Conservation (phyloP, 176 grass and related monocot species). For the Avena insularis region DNA sequence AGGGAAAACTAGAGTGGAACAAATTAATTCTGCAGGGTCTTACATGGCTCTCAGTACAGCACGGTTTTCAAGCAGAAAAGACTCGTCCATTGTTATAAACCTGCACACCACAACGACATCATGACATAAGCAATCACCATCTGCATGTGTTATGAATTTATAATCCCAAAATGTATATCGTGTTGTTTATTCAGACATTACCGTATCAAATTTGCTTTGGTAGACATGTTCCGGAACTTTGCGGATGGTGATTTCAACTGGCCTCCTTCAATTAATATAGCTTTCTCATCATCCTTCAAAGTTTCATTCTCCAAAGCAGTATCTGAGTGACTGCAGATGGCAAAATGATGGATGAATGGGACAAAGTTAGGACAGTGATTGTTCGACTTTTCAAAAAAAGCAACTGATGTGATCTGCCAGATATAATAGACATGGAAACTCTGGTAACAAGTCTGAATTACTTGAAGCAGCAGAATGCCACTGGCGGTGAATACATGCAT, state of each 20-base stretch:
- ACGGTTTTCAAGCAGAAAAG: constrained; percentile 85
- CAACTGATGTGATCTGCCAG: not conserved
- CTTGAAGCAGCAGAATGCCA: not conserved
- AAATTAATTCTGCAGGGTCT: constrained; percentile 38
- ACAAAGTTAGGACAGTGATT: not conserved
- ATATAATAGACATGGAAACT: constrained; percentile 12
- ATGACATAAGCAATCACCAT: constrained; percentile 19
- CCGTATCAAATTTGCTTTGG: constrained; percentile 55
- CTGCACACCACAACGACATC: constrained; percentile 47
- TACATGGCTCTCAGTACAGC: constrained; percentile 78
- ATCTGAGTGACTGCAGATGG: constrained; percentile 54
- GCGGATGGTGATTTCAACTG: constrained; percentile 52
- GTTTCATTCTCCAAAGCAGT: constrained; percentile 53
- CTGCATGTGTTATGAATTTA: not conserved
- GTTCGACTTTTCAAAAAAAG: not conserved
- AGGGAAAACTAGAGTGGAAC: constrained; percentile 17
- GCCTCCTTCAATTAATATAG: constrained; percentile 66
- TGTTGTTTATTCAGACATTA: constrained; percentile 38
- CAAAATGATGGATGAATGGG: constrained; percentile 24
- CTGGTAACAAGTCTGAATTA: not conserved
- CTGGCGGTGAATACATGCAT: constrained; percentile 5
- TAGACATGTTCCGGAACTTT: constrained; percentile 59
- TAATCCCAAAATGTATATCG: constrained; percentile 7
- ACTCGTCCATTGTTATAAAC: constrained; percentile 82
- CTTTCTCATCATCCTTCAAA: constrained; percentile 56